phyloP scores from a whole-genome alignment of 228 moss, liverwort and hornwort genomes.

The Sphagnum magellanicum region DNA sequence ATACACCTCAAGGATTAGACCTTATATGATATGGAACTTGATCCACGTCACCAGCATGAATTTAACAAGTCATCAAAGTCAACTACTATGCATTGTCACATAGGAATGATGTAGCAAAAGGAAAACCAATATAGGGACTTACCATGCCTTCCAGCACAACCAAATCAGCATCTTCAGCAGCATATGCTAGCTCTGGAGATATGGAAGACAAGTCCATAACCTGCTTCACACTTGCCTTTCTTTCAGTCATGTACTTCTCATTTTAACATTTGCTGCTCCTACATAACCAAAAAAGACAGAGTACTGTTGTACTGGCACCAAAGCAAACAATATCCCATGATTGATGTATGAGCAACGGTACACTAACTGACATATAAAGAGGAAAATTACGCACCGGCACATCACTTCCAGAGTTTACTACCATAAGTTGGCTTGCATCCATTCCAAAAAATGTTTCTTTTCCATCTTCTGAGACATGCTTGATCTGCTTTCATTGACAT shows the following conservation, averaged over 20 bases:
- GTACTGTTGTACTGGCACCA: too few species aligned
- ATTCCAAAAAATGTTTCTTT: constrained; percentile 61
- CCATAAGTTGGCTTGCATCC: constrained; percentile 68
- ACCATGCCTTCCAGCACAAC: constrained; percentile 97
- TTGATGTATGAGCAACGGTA: too few species aligned
- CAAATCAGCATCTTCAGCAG: constrained; percentile 83
- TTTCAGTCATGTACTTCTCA: too few species aligned
- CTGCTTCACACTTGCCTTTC: constrained; percentile 21
- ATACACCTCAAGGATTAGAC: too few species aligned
- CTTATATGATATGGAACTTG: too few species aligned
- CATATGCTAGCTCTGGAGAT: constrained; percentile 79
- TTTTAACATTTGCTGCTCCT: too few species aligned
- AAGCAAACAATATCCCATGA: too few species aligned
- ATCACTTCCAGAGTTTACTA: constrained; percentile 92
- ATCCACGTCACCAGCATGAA: too few species aligned
- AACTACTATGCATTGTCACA: too few species aligned
- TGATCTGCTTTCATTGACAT: constrained; percentile 25
- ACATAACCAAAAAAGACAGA: too few species aligned
- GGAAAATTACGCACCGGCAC: constrained; percentile 52
- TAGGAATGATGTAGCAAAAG: too few species aligned
- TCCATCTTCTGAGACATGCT: constrained; percentile 36
- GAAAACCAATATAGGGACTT: constrained; percentile 6
- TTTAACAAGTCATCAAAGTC: too few species aligned
- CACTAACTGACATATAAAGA: neutral
- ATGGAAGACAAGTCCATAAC: constrained; percentile 73